phyloP scores from a whole-genome alignment of 2,329 filamentous ascomycete species.

The Periconia digitata region DNA sequence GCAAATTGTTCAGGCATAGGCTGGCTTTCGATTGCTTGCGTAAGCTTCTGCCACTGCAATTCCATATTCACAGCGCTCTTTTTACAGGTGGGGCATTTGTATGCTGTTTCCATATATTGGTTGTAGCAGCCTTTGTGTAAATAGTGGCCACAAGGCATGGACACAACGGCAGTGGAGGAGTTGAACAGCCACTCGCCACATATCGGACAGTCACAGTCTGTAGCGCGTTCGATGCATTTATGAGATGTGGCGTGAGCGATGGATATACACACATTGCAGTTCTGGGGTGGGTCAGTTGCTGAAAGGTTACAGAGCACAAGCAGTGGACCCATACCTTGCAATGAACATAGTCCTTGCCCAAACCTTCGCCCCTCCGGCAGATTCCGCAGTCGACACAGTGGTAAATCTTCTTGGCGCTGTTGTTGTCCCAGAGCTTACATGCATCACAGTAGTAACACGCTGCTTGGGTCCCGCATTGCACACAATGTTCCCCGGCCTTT shows the following conservation, averaged over 20 bases:
- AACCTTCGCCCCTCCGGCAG: slow-evolving; percentile 82
- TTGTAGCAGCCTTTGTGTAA: slow-evolving; percentile 90
- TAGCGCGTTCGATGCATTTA: slow-evolving; percentile 91
- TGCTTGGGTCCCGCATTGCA: slow-evolving; percentile 72
- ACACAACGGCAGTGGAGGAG: slow-evolving; percentile 82
- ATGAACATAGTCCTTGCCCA: slow-evolving; percentile 97
- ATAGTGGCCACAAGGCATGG: slow-evolving; percentile 94
- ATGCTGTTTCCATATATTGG: slow-evolving; percentile 84
- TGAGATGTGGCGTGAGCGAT: slow-evolving; percentile 83
- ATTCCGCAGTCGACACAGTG: slow-evolving; percentile 97
- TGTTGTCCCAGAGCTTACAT: slow-evolving; percentile 97
- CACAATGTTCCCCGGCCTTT: slow-evolving; percentile 75
- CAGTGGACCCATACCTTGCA: slow-evolving; percentile 72
- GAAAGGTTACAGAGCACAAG: slow-evolving; percentile 13
- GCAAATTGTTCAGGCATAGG: slow-evolving; percentile 87
- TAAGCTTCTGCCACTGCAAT: slow-evolving; percentile 85
- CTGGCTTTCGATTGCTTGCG: slow-evolving; percentile 81
- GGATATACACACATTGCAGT: slow-evolving; percentile 88
- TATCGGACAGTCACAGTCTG: slow-evolving; percentile 94
- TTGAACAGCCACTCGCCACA: slow-evolving; percentile 97
- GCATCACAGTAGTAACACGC: slow-evolving; percentile 92
- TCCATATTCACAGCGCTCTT: slow-evolving; percentile 99
- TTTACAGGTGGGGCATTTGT: slow-evolving; percentile 95
- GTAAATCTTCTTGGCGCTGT: slow-evolving; percentile 87
- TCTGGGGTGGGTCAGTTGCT: slow-evolving; percentile 34